Evolutionary conservation across 164 flowering plant genomes (phyloP), one percentile per base, ranked within the genome.

Genomic region (Sedum album): DNA sequence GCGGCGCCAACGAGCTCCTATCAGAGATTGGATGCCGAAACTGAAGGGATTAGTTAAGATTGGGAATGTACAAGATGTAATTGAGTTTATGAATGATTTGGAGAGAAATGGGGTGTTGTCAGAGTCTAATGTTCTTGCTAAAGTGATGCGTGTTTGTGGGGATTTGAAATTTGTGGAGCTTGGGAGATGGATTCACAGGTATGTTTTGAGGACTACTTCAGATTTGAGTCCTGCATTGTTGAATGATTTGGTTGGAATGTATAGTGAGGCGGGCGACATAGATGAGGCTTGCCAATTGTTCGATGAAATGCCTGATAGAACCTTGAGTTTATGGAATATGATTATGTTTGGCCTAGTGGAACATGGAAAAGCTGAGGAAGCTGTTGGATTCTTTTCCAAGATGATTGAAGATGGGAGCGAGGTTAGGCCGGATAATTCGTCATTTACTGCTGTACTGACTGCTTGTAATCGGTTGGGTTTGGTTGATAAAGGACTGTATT

Each of bases 391-490:
- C 14, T 77, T 77, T 69, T 13, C 31, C 68, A 51, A 66, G 69
- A 74, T 77, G 79, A 73, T 60, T 26, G 49, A 55, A 51, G 65
- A n/a, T 6, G 79, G 77, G 25, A 60, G 30, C 2, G 77, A 75
- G 31, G 14, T 77, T 55, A 64, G 31, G 31, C 83, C 81, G 11
- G 75, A 81, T 48, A 66, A 69, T 57, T 72, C 69, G 4, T 79
- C 83, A 36, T 79, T 79, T 53, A 26, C 49, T 5, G 77, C 70
- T 42, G 82, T 79, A 68, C 51, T 82, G 20, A 65, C 57, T 48
- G 84, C 85, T 41, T 84, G 85, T 81, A 71, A 36, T 57, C 41
- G 64, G 55, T 67, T 76, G 38, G 79, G 69, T 10, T 77, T 73
- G 1, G 77, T 76, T 21, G 74, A 79, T 30, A 72, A 76, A 61